phyloP scores from a whole-genome alignment of 1,284 basidiomycete species.

The Ustilago cynodontis region DNA sequence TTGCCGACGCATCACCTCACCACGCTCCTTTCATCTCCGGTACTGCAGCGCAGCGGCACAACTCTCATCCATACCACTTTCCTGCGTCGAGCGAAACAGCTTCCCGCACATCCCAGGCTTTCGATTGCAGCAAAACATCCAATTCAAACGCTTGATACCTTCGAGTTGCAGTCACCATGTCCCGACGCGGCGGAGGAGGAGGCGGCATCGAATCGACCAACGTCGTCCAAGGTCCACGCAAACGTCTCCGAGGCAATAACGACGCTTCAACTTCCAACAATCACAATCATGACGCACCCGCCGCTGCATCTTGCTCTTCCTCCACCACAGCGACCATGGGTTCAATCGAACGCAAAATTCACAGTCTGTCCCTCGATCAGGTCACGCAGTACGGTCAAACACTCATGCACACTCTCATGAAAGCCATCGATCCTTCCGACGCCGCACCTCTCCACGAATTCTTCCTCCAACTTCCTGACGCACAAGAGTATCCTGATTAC shows the following conservation, averaged over 20 bases:
- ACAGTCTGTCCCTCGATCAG: slow-evolving; percentile 32
- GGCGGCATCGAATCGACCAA: slow-evolving; percentile 42
- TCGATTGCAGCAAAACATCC: background rate
- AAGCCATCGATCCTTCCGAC: slow-evolving; percentile 50
- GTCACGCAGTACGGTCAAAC: slow-evolving; percentile 29
- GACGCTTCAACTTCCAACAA: slow-evolving; percentile 19
- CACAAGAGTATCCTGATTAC: slow-evolving; percentile 88
- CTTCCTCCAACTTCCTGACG: slow-evolving; percentile 83
- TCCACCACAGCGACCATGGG: slow-evolving; percentile 29
- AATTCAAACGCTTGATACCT: background rate
- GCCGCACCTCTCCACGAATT: slow-evolving; percentile 75
- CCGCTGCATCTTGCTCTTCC: slow-evolving; percentile 15
- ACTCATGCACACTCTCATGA: slow-evolving; percentile 51
- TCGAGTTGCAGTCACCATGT: slow-evolving; percentile 19
- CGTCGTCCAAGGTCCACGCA: slow-evolving; percentile 56
- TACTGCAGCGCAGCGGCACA: too few species aligned
- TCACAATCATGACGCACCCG: slow-evolving; percentile 24
- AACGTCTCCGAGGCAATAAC: slow-evolving; percentile 44
- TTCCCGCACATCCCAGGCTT: too few species aligned
- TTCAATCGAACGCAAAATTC: slow-evolving; percentile 44
- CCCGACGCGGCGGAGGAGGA: slow-evolving; percentile 29
- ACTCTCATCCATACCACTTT: background rate
- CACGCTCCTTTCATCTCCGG: background rate
- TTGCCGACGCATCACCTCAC: too few species aligned
- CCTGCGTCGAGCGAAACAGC: background rate